These are phyloP conservation scores for Acanthamoeba sp. DNA, from an alignment of 208 protist genomes.

Conservation along the genomic window DNA sequence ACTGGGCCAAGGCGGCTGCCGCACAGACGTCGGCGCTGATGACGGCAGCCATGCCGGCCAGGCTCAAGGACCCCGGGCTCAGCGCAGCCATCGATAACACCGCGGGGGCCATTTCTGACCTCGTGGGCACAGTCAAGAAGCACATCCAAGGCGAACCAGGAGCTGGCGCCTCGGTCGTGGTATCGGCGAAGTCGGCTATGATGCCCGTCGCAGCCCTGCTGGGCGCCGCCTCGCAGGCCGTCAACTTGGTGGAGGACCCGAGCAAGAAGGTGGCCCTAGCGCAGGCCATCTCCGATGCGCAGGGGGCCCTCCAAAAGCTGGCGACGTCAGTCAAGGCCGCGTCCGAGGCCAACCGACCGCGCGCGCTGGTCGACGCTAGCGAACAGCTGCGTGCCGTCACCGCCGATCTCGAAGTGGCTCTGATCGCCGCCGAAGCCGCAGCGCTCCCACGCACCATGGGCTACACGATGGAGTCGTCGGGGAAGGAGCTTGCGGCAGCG, in stretches of 20 bases:
- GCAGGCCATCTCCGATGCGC: background rate
- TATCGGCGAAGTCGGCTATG: slow-evolving; percentile 33
- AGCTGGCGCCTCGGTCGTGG: background rate
- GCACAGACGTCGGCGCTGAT: slow-evolving; percentile 46
- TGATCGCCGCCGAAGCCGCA: slow-evolving; percentile 46
- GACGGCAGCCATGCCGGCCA: slow-evolving; percentile 4
- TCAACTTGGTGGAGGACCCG: background rate
- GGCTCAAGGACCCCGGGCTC: slow-evolving; percentile 15
- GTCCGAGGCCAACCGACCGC: slow-evolving; percentile 27
- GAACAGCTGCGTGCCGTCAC: slow-evolving; percentile 23
- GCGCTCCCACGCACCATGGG: slow-evolving; percentile 24
- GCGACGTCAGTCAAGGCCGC: slow-evolving; percentile 31
- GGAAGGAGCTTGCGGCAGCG: background rate
- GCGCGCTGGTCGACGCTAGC: background rate
- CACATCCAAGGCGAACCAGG: background rate
- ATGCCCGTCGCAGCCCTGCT: slow-evolving; percentile 11
- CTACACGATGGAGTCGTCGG: background rate
- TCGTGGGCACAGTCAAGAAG: slow-evolving; percentile 1
- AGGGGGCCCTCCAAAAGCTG: slow-evolving; percentile 61
- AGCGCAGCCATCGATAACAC: background rate
- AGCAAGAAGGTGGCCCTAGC: background rate
- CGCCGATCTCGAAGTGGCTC: slow-evolving; percentile 58
- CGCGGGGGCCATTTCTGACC: background rate
- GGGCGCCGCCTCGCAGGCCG: background rate
- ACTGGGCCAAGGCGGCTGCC: slow-evolving; percentile 66